Percentiles rank a stretch among this genome's conserved stretches.
These are phyloP conservation scores for Adenanthera pavonina DNA, from an alignment of 306 rosid genomes.

Conservation along the genomic window DNA sequence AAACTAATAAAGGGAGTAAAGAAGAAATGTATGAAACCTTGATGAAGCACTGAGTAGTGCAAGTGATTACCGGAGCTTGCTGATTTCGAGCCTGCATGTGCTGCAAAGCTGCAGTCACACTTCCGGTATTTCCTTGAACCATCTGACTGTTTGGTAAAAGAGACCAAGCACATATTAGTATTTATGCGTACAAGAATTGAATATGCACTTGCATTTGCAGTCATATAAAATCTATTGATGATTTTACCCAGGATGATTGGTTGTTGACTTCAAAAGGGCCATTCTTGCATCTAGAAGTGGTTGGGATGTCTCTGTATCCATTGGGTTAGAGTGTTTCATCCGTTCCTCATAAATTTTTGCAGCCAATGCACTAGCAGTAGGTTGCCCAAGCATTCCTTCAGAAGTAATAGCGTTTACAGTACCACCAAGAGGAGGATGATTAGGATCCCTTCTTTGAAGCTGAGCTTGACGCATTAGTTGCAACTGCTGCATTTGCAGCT, in stretches of 20 bases:
- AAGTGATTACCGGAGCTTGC: conserved; percentile 62
- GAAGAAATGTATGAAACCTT: conserved; percentile 26
- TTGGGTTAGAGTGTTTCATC: conserved; percentile 75
- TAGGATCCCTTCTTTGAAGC: conserved; percentile 84
- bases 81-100: conserved; percentile 87
- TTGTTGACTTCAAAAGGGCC: conserved; percentile 78
- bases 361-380: conserved; percentile 85
- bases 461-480: conserved; percentile 92
- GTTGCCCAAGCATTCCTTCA: conserved; percentile 88
- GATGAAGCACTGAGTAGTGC: conserved; percentile 25
- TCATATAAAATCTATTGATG: conserved; percentile 36
- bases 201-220: conserved; percentile 28
- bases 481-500: conserved; percentile 83
- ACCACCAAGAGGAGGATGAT: conserved; percentile 73
- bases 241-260: conserved; percentile 82
- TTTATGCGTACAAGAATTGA: conserved; percentile 9
- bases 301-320: conserved; percentile 88
- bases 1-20: conserved; percentile 28
- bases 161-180: conserved; percentile 38
- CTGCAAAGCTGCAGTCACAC: conserved; percentile 84
- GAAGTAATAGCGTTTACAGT: conserved; percentile 64
- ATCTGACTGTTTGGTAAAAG: conserved; percentile 67
- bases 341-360: conserved; percentile 92
- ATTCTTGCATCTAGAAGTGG: conserved; percentile 89
- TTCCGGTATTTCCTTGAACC: conserved; percentile 82